phyloP scores from a whole-genome alignment of 2,329 filamentous ascomycete genomes.

The Cladophialophora immunda region DNA sequence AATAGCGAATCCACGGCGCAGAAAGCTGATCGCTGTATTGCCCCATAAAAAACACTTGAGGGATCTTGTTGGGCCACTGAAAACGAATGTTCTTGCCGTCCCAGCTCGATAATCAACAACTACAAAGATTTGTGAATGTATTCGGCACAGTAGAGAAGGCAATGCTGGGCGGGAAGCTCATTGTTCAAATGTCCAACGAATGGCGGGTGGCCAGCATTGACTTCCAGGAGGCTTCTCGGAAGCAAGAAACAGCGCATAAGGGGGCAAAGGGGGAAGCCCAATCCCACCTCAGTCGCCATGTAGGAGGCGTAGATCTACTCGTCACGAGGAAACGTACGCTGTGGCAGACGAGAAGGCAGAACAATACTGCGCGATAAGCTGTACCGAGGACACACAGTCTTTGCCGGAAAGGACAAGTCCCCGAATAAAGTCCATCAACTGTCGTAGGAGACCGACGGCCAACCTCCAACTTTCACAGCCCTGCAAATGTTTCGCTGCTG shows the following conservation, averaged over 20 bases:
- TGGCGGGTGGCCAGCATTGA: background rate
- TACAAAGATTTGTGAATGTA: background rate
- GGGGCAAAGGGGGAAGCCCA: background rate
- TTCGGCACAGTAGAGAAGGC: background rate
- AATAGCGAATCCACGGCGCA: background rate
- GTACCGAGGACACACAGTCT: background rate
- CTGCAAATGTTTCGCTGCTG: background rate
- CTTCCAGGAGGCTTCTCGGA: background rate
- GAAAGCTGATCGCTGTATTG: background rate
- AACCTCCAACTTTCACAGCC: background rate
- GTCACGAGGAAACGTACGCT: background rate
- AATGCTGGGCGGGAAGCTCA: background rate
- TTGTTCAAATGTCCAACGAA: background rate
- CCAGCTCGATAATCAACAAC: too few relatives aligned
- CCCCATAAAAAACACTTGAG: background rate
- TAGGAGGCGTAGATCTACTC: background rate
- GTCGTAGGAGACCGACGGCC: background rate
- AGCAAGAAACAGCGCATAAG: background rate
- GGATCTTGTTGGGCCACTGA: background rate
- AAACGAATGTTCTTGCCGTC: too few relatives aligned
- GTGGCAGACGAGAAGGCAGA: background rate
- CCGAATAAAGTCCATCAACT: background rate
- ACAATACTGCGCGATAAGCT: background rate
- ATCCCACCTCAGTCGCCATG: too few relatives aligned
- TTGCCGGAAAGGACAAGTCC: background rate